Percentiles rank a stretch among this genome's conserved stretches.
Evolutionary conservation across 2,329 filamentous ascomycete species (phyloP).

Genomic region (Orbilia quercus): DNA sequence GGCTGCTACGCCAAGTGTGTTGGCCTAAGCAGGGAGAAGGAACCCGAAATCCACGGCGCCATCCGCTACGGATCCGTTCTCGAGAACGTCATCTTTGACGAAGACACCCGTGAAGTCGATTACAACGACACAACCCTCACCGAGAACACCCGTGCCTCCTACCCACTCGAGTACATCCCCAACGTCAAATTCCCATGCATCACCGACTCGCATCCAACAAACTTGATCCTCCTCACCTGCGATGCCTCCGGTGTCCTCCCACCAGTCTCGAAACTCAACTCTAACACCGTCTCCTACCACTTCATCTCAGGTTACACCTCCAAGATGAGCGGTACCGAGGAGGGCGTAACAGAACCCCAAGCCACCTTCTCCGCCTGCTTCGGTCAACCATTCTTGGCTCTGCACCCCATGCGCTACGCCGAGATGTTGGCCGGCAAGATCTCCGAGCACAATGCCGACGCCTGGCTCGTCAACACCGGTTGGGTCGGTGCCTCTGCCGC

Average conservation of each 20-base stretch:
- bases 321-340: slow-evolving; percentile 99
- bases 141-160: slow-evolving; percentile 94
- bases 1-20: slow-evolving; percentile 99
- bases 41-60: slow-evolving; percentile 95
- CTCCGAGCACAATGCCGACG: slow-evolving; percentile 90
- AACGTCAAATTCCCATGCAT: slow-evolving; percentile 99
- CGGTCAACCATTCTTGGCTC: slow-evolving; percentile 96
- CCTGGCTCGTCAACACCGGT: slow-evolving; percentile 98
- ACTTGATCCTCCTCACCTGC: slow-evolving; percentile 98
- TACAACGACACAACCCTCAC: slow-evolving; percentile 95
- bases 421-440: slow-evolving; percentile 99
- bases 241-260: slow-evolving; percentile 97
- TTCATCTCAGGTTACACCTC: slow-evolving; percentile 99
- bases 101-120: slow-evolving; percentile 86
- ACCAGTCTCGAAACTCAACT: slow-evolving; percentile 95
- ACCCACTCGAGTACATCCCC: slow-evolving; percentile 98
- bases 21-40: slow-evolving; percentile 96
- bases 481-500: slow-evolving; percentile 93
- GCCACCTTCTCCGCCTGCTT: slow-evolving; percentile 99
- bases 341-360: slow-evolving; percentile 95
- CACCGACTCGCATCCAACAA: slow-evolving; percentile 85
- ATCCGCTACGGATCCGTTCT: slow-evolving; percentile 97
- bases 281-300: slow-evolving; percentile 92
- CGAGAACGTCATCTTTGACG: slow-evolving; percentile 98
- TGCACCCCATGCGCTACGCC: slow-evolving; percentile 99